A percentile compares a stretch with the other conserved stretches of the same genome.
Conservation (phyloP, 345 rosid genomes). For the Eucalyptus dawsonii region DNA sequence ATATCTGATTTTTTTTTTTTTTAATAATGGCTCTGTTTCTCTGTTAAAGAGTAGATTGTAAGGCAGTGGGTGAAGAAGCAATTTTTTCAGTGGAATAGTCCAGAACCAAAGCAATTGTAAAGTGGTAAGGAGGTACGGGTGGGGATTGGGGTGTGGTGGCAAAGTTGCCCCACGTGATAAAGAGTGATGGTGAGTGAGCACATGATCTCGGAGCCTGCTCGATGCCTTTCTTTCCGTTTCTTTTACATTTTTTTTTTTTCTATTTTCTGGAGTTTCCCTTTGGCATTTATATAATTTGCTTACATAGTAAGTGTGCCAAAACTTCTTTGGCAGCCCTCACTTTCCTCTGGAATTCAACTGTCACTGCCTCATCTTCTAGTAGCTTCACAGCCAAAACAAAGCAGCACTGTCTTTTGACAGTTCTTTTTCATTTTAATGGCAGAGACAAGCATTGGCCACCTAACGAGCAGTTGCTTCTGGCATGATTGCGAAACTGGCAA, state of each 20-base stretch:
- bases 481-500: not conserved
- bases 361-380: not conserved
- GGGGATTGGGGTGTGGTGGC: not conserved
- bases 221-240: not conserved
- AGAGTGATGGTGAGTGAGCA: not conserved
- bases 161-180: not conserved
- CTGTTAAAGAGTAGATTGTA: not conserved
- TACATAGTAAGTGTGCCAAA: not conserved
- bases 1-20: not conserved
- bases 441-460: not conserved
- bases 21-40: not conserved
- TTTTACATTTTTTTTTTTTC: not conserved
- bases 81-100: not conserved
- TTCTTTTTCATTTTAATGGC: not conserved
- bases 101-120: not conserved
- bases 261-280: not conserved
- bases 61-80: not conserved
- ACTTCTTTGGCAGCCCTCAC: not conserved
- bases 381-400: not conserved
- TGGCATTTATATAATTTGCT: not conserved
- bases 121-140: not conserved
- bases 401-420: not conserved
- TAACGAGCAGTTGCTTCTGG: not conserved
- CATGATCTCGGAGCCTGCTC: not conserved
- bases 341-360: not conserved